Evolutionary conservation across 192 early-diverging fungal genomes (phyloP).

Genomic region (Backusella circina): DNA sequence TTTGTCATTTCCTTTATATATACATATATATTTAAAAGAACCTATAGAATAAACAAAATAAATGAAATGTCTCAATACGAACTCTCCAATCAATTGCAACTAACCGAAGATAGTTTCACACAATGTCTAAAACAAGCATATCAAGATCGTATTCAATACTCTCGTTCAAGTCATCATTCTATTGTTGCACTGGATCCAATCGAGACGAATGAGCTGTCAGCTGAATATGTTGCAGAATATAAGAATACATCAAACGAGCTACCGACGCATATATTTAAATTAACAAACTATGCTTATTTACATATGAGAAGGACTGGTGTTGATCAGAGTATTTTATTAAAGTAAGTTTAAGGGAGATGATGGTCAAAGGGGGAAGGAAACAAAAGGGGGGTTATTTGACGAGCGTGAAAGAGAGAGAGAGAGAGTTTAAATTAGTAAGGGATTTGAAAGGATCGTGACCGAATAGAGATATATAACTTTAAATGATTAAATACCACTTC

Average conservation of each 20-base stretch:
- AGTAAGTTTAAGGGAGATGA: constrained; percentile 37
- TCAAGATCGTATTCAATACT: constrained; percentile 46
- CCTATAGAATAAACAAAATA: neutral
- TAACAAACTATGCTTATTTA: constrained; percentile 71
- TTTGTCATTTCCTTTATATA: neutral
- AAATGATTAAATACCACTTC: neutral
- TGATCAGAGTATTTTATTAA: constrained; percentile 62
- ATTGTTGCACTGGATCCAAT: constrained; percentile 61
- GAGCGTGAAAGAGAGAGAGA: neutral
- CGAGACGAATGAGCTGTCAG: constrained; percentile 47
- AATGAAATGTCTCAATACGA: neutral
- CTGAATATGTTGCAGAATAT: constrained; percentile 63
- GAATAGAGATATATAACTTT: neutral
- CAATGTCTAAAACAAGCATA: constrained; percentile 47
- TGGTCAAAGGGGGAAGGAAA: neutral
- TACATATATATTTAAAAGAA: neutral
- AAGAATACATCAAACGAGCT: constrained; percentile 45
- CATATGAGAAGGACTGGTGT: constrained; percentile 75
- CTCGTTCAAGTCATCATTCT: constrained; percentile 51
- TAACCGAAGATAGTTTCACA: constrained; percentile 36
- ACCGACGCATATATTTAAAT: constrained; percentile 70
- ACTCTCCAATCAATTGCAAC: constrained; percentile 13
- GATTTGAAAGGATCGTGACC: neutral
- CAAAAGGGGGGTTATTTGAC: neutral
- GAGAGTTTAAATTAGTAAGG: neutral